phyloP scores from a whole-genome alignment of 176 grass and related monocot genomes.

The Stipa capillata region DNA sequence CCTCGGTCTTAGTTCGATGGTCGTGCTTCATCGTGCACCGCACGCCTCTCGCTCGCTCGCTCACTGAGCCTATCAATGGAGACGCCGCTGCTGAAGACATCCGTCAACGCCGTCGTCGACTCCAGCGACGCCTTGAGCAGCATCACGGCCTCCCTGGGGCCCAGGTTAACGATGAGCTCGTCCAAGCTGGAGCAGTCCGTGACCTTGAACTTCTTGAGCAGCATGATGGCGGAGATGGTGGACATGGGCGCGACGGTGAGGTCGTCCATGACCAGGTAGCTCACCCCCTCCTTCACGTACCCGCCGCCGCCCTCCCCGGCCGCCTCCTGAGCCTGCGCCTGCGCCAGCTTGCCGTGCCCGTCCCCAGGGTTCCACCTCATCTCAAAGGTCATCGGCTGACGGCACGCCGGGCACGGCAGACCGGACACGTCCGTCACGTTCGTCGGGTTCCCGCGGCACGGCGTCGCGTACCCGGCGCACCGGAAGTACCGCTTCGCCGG shows the following conservation, averaged over 20 bases:
- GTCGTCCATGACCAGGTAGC: slow-evolving; percentile 60
- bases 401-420: slow-evolving; percentile 28
- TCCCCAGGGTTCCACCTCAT: slow-evolving; percentile 27
- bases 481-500: slow-evolving; percentile 25
- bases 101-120: slow-evolving; percentile 34
- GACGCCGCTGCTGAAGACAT: slow-evolving; percentile 33
- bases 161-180: slow-evolving; percentile 18
- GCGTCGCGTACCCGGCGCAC: not conserved
- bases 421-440: slow-evolving; percentile 29
- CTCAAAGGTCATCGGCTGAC: slow-evolving; percentile 30
- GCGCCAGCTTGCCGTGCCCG: not conserved
- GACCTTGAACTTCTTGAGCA: slow-evolving; percentile 47
- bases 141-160: slow-evolving; percentile 26
- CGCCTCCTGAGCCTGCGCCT: not conserved
- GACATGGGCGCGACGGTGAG: slow-evolving; percentile 50
- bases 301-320: slow-evolving; percentile 1
- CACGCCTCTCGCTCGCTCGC: too few relatives aligned
- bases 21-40: too few relatives aligned
- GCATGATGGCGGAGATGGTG: slow-evolving; percentile 38
- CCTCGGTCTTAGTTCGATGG: too few relatives aligned
- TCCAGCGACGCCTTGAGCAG: slow-evolving; percentile 30
- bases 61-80: slow-evolving; percentile 8
- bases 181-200: slow-evolving; percentile 31
- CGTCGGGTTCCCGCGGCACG: slow-evolving; percentile 4
- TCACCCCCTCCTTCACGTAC: slow-evolving; percentile 36